phyloP scores from a whole-genome alignment of 164 flowering plant genomes.

The Sedum album region DNA sequence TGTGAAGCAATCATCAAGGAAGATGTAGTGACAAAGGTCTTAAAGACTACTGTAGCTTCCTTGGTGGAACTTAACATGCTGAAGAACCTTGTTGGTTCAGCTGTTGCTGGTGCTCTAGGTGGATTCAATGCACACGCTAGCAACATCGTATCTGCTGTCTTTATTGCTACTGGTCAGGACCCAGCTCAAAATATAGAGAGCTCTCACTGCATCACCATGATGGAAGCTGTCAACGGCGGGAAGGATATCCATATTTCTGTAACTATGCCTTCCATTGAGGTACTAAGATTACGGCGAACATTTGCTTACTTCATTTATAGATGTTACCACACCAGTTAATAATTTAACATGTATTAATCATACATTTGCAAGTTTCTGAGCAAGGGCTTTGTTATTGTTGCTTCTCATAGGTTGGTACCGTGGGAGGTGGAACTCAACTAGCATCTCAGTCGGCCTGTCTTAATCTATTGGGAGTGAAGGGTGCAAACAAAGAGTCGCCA shows the following conservation, averaged over 20 bases:
- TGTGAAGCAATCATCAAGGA: conserved; percentile 73
- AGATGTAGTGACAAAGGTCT: conserved; percentile 61
- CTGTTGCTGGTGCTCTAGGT: conserved; percentile 81
- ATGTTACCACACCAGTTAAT: too few relatives aligned
- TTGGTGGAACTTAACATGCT: conserved; percentile 88
- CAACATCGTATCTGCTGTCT: conserved; percentile 75
- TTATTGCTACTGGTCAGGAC: conserved; percentile 87
- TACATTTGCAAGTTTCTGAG: not conserved
- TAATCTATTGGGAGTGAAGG: conserved; percentile 77
- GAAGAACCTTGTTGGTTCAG: conserved; percentile 76
- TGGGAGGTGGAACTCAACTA: conserved; percentile 85
- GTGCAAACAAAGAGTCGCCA: conserved; percentile 59
- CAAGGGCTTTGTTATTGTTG: not conserved
- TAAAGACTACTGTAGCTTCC: conserved; percentile 58
- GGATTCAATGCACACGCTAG: conserved; percentile 87
- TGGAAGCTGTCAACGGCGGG: conserved; percentile 74
- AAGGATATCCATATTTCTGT: conserved; percentile 74
- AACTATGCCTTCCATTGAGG: conserved; percentile 86
- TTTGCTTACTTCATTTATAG: too few relatives aligned
- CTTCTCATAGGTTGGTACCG: conserved; percentile 61
- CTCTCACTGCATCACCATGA: conserved; percentile 84
- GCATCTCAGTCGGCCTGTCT: conserved; percentile 84
- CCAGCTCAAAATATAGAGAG: conserved; percentile 88
- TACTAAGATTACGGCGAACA: conserved; percentile 10
- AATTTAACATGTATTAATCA: too few relatives aligned